Evolutionary conservation across 2,329 filamentous ascomycete genomes (phyloP).

Genomic region (Knufia fluminis): DNA sequence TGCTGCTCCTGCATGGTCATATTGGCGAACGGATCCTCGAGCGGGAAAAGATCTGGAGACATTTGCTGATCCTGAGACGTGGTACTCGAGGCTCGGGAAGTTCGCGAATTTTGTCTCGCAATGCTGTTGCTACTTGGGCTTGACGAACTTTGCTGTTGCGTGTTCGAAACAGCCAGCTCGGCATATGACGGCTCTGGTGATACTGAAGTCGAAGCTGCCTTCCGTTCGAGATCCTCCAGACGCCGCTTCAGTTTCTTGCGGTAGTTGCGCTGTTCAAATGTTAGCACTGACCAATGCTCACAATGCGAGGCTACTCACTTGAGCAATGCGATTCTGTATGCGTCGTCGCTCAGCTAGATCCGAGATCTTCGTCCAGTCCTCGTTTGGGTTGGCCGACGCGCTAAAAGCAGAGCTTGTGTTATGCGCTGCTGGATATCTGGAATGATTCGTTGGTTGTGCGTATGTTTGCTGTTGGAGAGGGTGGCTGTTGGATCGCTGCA

Average conservation of each 20-base stretch:
- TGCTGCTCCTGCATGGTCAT: conserved; percentile 7
- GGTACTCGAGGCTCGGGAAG: conserved; percentile 10
- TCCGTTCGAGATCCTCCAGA: conserved; percentile 54
- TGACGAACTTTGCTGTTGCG: neutral
- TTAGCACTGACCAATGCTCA: neutral
- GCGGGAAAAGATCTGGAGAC: conserved; percentile 20
- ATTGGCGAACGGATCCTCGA: conserved; percentile 19
- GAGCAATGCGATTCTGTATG: conserved; percentile 96
- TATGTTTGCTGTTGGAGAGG: conserved; percentile 14
- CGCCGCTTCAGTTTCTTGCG: conserved; percentile 61
- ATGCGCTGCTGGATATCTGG: conserved; percentile 40
- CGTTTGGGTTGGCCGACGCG: conserved; percentile 85
- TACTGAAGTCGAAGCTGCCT: conserved; percentile 51
- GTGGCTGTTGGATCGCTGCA: conserved; percentile 22
- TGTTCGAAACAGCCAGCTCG: neutral
- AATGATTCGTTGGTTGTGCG: conserved; percentile 14
- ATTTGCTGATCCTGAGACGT: conserved; percentile 16
- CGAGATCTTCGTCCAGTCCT: conserved; percentile 99
- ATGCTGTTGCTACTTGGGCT: conserved; percentile 9
- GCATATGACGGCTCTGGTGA: conserved; percentile 50
- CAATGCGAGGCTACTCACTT: conserved; percentile 33
- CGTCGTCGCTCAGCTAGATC: conserved; percentile 87
- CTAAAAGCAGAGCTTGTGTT: conserved; percentile 91
- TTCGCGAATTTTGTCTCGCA: conserved; percentile 15
- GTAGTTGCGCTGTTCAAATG: conserved; percentile 26